Conservation (phyloP, 148 eudicot genomes). For the Rhododendron henanense region DNA sequence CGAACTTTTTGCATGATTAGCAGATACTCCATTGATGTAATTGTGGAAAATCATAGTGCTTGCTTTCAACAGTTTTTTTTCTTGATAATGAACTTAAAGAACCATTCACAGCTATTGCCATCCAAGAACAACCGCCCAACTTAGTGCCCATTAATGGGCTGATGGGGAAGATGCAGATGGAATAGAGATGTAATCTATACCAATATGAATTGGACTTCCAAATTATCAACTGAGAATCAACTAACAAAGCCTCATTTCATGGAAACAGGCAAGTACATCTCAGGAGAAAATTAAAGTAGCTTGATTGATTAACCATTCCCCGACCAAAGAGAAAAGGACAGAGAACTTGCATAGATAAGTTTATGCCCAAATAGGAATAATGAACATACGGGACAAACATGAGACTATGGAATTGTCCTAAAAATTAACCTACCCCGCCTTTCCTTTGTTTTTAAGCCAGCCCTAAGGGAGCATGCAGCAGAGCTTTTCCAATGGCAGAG, state of each 20-base stretch:
- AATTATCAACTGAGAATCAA: background rate
- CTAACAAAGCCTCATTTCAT: background rate
- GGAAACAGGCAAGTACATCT: background rate
- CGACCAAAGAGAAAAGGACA: background rate
- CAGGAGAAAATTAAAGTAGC: background rate
- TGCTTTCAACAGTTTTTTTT: background rate
- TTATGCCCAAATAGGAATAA: background rate
- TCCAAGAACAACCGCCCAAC: background rate
- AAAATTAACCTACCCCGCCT: background rate
- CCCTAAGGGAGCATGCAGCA: no score
- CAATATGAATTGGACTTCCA: background rate
- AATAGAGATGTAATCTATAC: background rate
- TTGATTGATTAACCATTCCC: background rate
- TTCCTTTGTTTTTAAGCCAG: no score
- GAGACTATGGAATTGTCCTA: background rate
- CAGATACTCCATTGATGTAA: background rate
- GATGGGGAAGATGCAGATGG: background rate
- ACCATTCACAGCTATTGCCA: background rate
- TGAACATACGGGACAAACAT: background rate
- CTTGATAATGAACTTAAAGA: background rate
- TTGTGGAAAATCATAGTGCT: background rate
- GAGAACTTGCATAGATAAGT: background rate
- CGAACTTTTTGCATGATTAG: background rate
- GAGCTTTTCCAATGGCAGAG: no score
- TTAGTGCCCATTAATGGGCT: background rate